Evolutionary conservation across 129 eudicot genomes (phyloP), one percentile per base, ranked within the genome.

Genomic region (Solidago caesia): DNA sequence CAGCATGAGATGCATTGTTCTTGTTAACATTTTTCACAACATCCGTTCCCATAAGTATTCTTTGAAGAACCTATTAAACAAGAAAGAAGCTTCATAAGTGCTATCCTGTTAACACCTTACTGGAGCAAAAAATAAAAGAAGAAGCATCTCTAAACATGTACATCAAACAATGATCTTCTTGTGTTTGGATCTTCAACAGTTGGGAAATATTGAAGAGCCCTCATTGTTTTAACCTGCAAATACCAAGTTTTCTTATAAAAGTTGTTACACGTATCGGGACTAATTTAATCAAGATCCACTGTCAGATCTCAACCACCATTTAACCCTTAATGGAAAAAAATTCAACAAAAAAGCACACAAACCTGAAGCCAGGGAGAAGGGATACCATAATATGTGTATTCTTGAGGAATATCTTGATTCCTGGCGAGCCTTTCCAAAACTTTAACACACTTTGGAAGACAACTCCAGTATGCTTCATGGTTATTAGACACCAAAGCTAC

Each of bases 281-380:
- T 47, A 74, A 61, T 62, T 47, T 45, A 14, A 47, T 47, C 6
- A 16, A 74, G 70, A 61, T 21, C 14, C 70, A 62, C 29, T n/a
- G 71, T 75, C 51, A 41, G 21, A 59, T 59, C 49, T 73, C 12
- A 44, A 56, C 62, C 70, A 44, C 44, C 13, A 56, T 64, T 62
- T 45, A 27, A 77, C 46, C 73, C 79, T 45, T 55, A 70, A n/a
- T 56, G 33, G 68, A 56, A 67, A 45, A 64, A 7, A 70, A 68
- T 58, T 47, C 16, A 64, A 56, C 72, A 72, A 44, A 67, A 66
- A 71, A 14, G 67, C 25, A 67, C 49, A 81, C 95, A 77, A 65
- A 93, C 98, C 96, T 94, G 98, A 76, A 94, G 97, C 99, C 99
- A 94, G 25, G 99, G 99, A 44, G 99, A 94, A 48, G 99, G 96